Conservation (phyloP, 768 basidiomycete species). For the Russula griseocarnosa region DNA sequence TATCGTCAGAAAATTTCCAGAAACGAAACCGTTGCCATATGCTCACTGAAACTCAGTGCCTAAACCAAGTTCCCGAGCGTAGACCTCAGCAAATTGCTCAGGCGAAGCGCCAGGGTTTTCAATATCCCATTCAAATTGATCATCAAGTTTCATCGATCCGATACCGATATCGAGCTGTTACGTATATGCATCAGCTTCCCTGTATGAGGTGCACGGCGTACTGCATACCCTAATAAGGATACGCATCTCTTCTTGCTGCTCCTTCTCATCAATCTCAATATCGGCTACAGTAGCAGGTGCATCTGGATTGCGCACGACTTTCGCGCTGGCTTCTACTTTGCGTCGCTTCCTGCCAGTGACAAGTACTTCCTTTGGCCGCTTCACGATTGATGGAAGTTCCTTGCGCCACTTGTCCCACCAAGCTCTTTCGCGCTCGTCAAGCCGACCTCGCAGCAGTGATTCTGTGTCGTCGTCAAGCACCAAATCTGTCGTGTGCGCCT, state of each 20-base stretch:
- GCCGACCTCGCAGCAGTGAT: slow-evolving; percentile 38
- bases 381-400: slow-evolving; percentile 41
- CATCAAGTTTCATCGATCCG: slow-evolving; percentile 87
- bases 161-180: slow-evolving; percentile 89
- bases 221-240: slow-evolving; percentile 81
- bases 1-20: neutral
- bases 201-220: neutral
- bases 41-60: slow-evolving; percentile 89
- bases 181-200: slow-evolving; percentile 34
- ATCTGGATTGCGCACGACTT: slow-evolving; percentile 17
- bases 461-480: slow-evolving; percentile 43
- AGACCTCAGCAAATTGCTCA: slow-evolving; percentile 88
- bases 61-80: slow-evolving; percentile 82
- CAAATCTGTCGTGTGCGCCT: slow-evolving; percentile 54
- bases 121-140: slow-evolving; percentile 98
- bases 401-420: slow-evolving; percentile 79
- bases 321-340: slow-evolving; percentile 29
- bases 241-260: slow-evolving; percentile 79
- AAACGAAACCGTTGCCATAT: neutral
- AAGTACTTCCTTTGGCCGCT: slow-evolving; percentile 26
- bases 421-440: slow-evolving; percentile 47
- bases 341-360: slow-evolving; percentile 25
- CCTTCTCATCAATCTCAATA: slow-evolving; percentile 60
- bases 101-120: slow-evolving; percentile 76
- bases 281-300: slow-evolving; percentile 52